phyloP scores from a whole-genome alignment of 371 early-diverging fungal species.

The Chytridium lagenaria region DNA sequence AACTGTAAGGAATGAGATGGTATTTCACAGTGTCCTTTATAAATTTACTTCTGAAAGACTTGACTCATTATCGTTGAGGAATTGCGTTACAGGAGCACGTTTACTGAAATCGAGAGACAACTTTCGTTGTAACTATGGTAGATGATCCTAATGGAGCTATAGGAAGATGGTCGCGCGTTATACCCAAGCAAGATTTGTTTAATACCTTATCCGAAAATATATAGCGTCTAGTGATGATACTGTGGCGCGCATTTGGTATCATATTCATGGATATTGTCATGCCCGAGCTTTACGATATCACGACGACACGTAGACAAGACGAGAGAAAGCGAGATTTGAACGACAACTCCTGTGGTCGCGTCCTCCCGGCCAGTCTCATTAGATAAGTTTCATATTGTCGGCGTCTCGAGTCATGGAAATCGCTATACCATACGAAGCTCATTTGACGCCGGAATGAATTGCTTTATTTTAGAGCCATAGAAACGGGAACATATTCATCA shows the following conservation, averaged over 20 bases:
- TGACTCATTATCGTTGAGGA: no score
- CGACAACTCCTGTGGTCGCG: neutral
- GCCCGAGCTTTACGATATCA: slow-evolving; percentile 82
- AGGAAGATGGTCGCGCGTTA: no score
- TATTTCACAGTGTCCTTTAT: no score
- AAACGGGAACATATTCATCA: slow-evolving; percentile 4
- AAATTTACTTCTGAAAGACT: no score
- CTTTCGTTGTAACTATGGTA: no score
- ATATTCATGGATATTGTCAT: slow-evolving; percentile 82
- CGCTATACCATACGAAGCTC: neutral
- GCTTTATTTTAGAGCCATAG: neutral
- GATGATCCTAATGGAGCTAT: no score
- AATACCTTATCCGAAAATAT: no score
- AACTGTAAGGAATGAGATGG: no score
- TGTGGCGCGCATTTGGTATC: neutral
- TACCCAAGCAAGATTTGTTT: neutral
- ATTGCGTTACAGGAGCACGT: no score
- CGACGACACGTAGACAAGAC: slow-evolving; percentile 76
- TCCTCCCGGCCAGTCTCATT: neutral
- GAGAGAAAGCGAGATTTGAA: slow-evolving; percentile 59
- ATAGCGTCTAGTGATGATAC: neutral
- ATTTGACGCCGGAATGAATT: neutral
- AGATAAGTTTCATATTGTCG: neutral
- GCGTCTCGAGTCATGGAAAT: neutral
- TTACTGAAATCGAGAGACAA: no score